phyloP scores from a whole-genome alignment of 192 early-diverging fungal species.

The Coemansia sp. region DNA sequence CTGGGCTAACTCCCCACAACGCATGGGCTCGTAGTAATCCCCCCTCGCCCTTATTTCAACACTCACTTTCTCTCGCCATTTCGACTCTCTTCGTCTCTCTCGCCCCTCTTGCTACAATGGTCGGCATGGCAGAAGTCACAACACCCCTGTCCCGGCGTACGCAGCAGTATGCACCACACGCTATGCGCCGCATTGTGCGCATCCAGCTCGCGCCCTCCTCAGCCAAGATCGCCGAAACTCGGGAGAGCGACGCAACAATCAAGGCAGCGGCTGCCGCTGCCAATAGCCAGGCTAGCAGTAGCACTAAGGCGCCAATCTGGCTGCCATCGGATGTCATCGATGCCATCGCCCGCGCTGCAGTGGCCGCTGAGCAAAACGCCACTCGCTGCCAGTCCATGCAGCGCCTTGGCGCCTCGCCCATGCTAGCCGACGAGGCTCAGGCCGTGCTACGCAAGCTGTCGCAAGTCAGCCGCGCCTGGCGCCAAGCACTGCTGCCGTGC shows the following conservation, averaged over 20 bases:
- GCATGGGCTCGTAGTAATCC: constrained; percentile 27
- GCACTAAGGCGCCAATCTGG: constrained; percentile 10
- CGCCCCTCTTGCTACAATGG: not conserved
- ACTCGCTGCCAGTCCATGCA: constrained; percentile 9
- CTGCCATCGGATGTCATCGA: constrained; percentile 41
- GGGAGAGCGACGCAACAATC: not conserved
- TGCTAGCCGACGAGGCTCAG: constrained; percentile 14
- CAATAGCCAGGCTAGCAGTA: not conserved
- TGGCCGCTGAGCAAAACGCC: not conserved
- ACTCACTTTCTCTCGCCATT: not conserved
- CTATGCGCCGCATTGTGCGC: constrained; percentile 11
- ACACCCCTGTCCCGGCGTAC: not conserved
- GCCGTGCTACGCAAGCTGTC: constrained; percentile 18
- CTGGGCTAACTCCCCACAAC: constrained; percentile 5
- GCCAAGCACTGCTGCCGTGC: constrained; percentile 15
- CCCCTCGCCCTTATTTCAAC: not conserved
- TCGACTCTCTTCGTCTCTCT: constrained; percentile 1
- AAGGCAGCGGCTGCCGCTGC: not conserved
- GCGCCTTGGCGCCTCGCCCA: constrained; percentile 18
- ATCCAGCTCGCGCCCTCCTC: constrained; percentile 1
- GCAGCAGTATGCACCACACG: not conserved
- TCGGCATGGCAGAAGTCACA: not conserved
- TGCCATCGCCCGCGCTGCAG: constrained; percentile 23
- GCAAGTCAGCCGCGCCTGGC: constrained; percentile 30
- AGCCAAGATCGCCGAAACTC: not conserved